phyloP scores from a whole-genome alignment of 192 early-diverging fungal genomes.

The Chytriomyces hyalinus region DNA sequence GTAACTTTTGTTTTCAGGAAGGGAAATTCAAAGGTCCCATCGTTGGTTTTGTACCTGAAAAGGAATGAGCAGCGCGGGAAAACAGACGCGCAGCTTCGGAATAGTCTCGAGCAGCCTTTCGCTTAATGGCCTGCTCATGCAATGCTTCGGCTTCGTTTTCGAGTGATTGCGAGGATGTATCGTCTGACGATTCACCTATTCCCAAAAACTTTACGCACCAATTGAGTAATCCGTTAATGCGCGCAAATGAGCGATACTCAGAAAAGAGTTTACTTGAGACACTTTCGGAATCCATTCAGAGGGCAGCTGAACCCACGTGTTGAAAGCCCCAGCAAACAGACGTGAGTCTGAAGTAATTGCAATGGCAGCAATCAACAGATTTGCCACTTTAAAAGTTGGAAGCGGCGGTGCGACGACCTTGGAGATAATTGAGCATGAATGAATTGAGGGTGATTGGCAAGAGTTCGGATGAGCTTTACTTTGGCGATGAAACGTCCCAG shows the following conservation, averaged over 20 bases:
- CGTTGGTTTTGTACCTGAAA: not conserved
- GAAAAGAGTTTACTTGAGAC: not conserved
- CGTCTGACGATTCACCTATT: not conserved
- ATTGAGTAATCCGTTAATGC: not conserved
- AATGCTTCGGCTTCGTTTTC: constrained; percentile 14
- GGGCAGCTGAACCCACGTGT: constrained; percentile 15
- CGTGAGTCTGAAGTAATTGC: constrained; percentile 15
- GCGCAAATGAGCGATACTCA: not conserved
- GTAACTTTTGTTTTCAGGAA: too few relatives aligned
- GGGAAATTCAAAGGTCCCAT: not conserved
- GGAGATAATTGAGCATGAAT: too few relatives aligned
- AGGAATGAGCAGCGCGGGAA: constrained; percentile 12
- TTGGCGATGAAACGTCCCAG: not conserved
- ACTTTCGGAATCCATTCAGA: not conserved
- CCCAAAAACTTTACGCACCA: not conserved
- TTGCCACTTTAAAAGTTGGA: not conserved
- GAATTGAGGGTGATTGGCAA: too few relatives aligned
- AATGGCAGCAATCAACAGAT: not conserved
- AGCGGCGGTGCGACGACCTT: constrained; percentile 10
- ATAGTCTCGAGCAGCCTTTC: constrained; percentile 25
- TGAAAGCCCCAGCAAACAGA: constrained; percentile 11
- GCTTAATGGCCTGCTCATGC: not conserved
- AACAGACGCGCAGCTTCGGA: constrained; percentile 27
- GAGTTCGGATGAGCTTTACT: too few relatives aligned
- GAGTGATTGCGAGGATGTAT: not conserved